These are phyloP conservation scores for Paramecium octaurelia DNA, from an alignment of 73 alveolate genomes.

Conservation along the genomic window DNA sequence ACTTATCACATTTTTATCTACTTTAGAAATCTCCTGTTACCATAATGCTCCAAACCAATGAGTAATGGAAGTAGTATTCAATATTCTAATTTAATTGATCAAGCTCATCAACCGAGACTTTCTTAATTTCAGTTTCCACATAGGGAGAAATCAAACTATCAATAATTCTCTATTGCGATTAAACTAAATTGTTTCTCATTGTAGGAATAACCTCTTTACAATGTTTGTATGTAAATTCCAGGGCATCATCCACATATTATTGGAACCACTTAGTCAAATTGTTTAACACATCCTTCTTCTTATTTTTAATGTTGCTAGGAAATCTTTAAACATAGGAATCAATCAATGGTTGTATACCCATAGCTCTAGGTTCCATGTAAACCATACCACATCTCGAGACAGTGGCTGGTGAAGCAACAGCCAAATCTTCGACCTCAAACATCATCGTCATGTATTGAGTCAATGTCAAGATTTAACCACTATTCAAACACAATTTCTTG, in stretches of 20 bases:
- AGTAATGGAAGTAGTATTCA: slow-evolving; percentile 80
- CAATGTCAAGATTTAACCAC: slow-evolving; percentile 95
- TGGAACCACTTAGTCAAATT: slow-evolving; percentile 76
- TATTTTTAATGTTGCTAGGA: slow-evolving; percentile 78
- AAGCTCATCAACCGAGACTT: slow-evolving; percentile 88
- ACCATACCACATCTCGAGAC: slow-evolving; percentile 99
- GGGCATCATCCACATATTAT: slow-evolving; percentile 77
- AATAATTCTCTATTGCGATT: slow-evolving; percentile 81
- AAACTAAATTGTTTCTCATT: slow-evolving; percentile 78
- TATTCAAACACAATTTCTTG: slow-evolving; percentile 94
- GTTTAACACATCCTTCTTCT: slow-evolving; percentile 71
- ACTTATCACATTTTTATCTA: slow-evolving; percentile 85
- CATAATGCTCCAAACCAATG: slow-evolving; percentile 93
- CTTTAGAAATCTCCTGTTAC: slow-evolving; percentile 94
- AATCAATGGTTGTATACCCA: slow-evolving; percentile 85
- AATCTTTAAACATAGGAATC: slow-evolving; percentile 90
- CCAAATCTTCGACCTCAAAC: slow-evolving; percentile 98
- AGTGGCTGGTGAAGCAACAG: slow-evolving; percentile 99
- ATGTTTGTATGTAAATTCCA: slow-evolving; percentile 75
- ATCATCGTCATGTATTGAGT: slow-evolving; percentile 97
- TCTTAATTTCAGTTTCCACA: slow-evolving; percentile 89
- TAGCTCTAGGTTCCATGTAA: slow-evolving; percentile 97
- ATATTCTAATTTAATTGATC: slow-evolving; percentile 84
- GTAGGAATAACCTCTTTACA: slow-evolving; percentile 83
- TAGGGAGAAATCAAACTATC: slow-evolving; percentile 88